Percentiles rank a stretch among this genome's conserved stretches.
Evolutionary conservation across 495 filamentous ascomycete species (phyloP).

Genomic region (Penicillium simplicissimum): DNA sequence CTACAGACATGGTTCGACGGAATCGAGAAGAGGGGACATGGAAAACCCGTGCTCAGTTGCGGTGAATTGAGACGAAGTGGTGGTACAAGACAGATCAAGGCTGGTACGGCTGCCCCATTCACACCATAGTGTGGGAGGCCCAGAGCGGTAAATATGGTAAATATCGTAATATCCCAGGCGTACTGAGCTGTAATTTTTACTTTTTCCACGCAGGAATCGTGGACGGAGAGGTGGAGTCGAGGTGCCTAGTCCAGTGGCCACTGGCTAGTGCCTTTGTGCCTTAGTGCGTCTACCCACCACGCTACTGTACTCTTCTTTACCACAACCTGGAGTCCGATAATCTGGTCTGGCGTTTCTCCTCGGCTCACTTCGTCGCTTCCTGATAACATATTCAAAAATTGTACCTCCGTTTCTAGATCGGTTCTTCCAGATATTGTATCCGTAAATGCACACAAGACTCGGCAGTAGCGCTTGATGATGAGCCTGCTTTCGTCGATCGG

Average conservation of each 20-base stretch:
- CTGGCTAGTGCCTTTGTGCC: slow-evolving; percentile 1
- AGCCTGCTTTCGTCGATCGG: not conserved
- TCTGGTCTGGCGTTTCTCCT: slow-evolving; percentile 5
- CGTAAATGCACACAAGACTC: not conserved
- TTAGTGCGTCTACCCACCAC: slow-evolving; percentile 11
- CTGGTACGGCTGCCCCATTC: not conserved
- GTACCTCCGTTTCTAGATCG: not conserved
- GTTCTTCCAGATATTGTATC: not conserved
- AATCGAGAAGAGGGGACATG: not conserved
- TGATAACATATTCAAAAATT: not conserved
- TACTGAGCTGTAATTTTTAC: slow-evolving; percentile 1
- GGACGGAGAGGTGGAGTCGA: slow-evolving; percentile 21
- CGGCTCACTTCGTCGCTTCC: not conserved
- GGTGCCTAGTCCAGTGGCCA: slow-evolving; percentile 9
- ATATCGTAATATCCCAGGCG: not conserved
- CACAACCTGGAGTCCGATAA: slow-evolving; percentile 21
- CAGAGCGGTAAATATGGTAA: slow-evolving; percentile 1
- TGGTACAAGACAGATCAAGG: slow-evolving; percentile 15
- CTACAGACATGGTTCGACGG: not conserved
- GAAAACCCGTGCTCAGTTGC: slow-evolving; percentile 7
- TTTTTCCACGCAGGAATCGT: slow-evolving; percentile 24
- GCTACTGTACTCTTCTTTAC: slow-evolving; percentile 15
- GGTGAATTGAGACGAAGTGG: slow-evolving; percentile 4
- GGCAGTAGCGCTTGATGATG: not conserved
- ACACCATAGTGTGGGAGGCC: not conserved